Evolutionary conservation across 495 filamentous ascomycete genomes (phyloP).

Genomic region (Aspergillus egyptiacus): DNA sequence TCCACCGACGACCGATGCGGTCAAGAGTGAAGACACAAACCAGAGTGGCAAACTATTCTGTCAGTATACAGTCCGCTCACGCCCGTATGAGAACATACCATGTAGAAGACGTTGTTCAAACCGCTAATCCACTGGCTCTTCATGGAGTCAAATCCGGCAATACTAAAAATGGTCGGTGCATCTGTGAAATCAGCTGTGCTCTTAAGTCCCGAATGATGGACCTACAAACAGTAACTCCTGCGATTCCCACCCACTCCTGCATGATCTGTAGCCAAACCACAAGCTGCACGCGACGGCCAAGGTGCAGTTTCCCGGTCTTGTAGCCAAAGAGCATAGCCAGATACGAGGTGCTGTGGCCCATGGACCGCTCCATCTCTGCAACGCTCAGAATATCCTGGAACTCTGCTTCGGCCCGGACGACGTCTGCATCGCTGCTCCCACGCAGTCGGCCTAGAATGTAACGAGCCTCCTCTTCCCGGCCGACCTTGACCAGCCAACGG

Average conservation of each 20-base stretch:
- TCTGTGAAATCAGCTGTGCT: conserved; percentile 18
- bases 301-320: conserved; percentile 57
- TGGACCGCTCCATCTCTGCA: conserved; percentile 50
- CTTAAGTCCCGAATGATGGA: conserved; percentile 3
- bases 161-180: conserved; percentile 61
- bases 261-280: conserved; percentile 70
- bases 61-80: background rate
- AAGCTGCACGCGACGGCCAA: conserved; percentile 59
- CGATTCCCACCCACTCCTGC: conserved; percentile 70
- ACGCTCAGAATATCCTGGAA: conserved; percentile 58
- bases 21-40: conserved; percentile 65
- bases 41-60: conserved; percentile 48
- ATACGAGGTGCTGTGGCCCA: conserved; percentile 49
- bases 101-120: conserved; percentile 63
- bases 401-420: conserved; percentile 51
- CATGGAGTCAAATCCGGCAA: conserved; percentile 54
- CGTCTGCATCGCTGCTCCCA: conserved; percentile 50
- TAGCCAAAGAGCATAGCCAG: conserved; percentile 58
- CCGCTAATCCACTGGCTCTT: conserved; percentile 65
- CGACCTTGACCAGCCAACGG: conserved; percentile 58
- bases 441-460: conserved; percentile 58
- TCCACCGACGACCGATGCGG: conserved; percentile 62
- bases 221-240: conserved; percentile 60
- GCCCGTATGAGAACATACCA: conserved; percentile 20
- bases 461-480: conserved; percentile 54